A percentile compares a stretch with the other conserved stretches of the same genome.
Conservation (phyloP, 495 filamentous ascomycete species). For the Tuber calosporum region DNA sequence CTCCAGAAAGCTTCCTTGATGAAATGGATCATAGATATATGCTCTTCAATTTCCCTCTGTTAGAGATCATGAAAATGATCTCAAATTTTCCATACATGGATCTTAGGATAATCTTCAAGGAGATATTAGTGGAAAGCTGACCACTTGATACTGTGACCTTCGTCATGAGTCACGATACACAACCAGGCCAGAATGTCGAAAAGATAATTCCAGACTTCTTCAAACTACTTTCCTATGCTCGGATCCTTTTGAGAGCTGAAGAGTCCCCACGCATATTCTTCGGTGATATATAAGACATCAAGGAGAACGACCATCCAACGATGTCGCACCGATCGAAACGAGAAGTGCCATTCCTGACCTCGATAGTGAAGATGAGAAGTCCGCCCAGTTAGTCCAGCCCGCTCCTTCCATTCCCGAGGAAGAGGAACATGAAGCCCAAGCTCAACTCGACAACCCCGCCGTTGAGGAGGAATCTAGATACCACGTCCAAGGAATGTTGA, state of each 20-base stretch:
- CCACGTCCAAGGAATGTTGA: background rate
- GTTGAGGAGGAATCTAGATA: background rate
- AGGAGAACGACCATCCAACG: slow-evolving; percentile 43
- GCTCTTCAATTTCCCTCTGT: slow-evolving; percentile 62
- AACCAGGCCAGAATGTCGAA: slow-evolving; percentile 54
- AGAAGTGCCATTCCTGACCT: background rate
- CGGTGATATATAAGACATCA: slow-evolving; percentile 67
- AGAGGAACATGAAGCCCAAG: background rate
- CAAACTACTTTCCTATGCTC: slow-evolving; percentile 54
- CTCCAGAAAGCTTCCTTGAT: slow-evolving; percentile 54
- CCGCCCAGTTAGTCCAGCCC: background rate
- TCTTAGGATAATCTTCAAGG: slow-evolving; percentile 55
- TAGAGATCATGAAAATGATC: slow-evolving; percentile 56
- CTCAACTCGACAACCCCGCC: background rate
- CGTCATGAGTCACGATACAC: slow-evolving; percentile 54
- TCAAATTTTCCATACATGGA: slow-evolving; percentile 52
- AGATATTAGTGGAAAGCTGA: slow-evolving; percentile 52
- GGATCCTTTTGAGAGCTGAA: slow-evolving; percentile 58
- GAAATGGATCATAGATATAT: slow-evolving; percentile 53
- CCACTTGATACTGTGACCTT: slow-evolving; percentile 59
- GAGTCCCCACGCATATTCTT: slow-evolving; percentile 70
- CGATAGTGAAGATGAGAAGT: background rate
- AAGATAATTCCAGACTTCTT: slow-evolving; percentile 45
- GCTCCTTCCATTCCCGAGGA: background rate
- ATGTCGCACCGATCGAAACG: background rate